Percentiles rank a stretch among this genome's conserved stretches.
Conservation (phyloP, 73 alveolate species). For the Tetrahymena borealis region DNA sequence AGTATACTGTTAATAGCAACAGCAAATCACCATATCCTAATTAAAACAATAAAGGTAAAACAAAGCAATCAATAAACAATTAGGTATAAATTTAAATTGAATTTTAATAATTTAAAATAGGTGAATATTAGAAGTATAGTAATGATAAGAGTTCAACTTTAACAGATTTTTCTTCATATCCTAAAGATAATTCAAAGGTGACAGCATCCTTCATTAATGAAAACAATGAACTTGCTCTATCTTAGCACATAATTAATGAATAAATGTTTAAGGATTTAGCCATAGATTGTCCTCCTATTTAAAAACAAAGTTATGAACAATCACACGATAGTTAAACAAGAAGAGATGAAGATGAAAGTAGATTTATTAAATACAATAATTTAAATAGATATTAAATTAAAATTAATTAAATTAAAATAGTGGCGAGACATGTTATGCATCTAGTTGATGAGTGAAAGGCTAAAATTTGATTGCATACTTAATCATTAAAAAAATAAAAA, state of each 20-base stretch:
- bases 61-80: no score
- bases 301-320: not conserved
- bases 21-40: not conserved
- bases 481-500: not conserved
- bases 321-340: not conserved
- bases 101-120: no score
- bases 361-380: not conserved
- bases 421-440: not conserved
- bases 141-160: not conserved
- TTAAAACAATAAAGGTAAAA: not conserved
- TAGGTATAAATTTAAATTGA: no score
- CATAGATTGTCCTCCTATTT: not conserved
- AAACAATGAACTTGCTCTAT: not conserved
- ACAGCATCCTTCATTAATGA: not conserved
- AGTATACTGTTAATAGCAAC: not conserved
- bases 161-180: not conserved
- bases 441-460: not conserved
- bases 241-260: not conserved
- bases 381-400: not conserved
- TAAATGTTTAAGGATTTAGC: not conserved
- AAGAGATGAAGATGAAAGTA: not conserved
- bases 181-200: not conserved
- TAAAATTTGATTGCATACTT: not conserved
- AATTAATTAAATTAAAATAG: not conserved
- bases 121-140: not conserved